These are phyloP conservation scores for Claviceps lovelessii DNA, from an alignment of 2,329 filamentous ascomycete genomes.

Conservation along the genomic window DNA sequence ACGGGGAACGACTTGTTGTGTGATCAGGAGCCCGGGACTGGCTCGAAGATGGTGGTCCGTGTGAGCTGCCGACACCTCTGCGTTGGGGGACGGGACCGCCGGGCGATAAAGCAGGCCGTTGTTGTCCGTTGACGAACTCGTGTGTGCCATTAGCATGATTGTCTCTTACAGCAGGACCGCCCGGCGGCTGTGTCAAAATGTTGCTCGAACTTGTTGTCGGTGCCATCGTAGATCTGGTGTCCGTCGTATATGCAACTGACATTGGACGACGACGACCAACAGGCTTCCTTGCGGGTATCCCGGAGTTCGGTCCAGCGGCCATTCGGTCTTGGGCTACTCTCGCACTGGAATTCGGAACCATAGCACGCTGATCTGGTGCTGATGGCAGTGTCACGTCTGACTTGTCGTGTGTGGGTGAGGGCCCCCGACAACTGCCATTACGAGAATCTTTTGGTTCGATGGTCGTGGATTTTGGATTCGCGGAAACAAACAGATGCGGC, in stretches of 20 bases:
- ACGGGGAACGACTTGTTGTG: slow-evolving; percentile 18
- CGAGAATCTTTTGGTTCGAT: background rate
- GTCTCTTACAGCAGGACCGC: too few species aligned
- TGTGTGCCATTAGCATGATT: background rate
- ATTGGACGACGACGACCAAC: slow-evolving; percentile 14
- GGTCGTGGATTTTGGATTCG: background rate
- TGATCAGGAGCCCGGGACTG: background rate
- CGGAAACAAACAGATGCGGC: background rate
- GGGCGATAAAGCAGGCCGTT: background rate
- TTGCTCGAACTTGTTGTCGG: background rate
- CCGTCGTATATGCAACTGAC: background rate
- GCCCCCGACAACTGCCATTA: background rate
- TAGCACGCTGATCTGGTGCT: background rate
- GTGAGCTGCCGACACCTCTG: background rate
- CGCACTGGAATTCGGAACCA: background rate
- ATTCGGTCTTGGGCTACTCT: slow-evolving; percentile 1
- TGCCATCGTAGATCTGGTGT: background rate
- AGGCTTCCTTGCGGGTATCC: slow-evolving; percentile 15
- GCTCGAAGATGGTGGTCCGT: background rate
- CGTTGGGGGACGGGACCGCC: background rate
- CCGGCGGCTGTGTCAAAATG: background rate
- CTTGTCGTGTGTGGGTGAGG: background rate
- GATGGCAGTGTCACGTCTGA: background rate
- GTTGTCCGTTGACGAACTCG: background rate
- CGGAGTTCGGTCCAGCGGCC: slow-evolving; percentile 7